Evolutionary conservation across 306 rosid genomes (phyloP).

Genomic region (Rubus parviflorus): DNA sequence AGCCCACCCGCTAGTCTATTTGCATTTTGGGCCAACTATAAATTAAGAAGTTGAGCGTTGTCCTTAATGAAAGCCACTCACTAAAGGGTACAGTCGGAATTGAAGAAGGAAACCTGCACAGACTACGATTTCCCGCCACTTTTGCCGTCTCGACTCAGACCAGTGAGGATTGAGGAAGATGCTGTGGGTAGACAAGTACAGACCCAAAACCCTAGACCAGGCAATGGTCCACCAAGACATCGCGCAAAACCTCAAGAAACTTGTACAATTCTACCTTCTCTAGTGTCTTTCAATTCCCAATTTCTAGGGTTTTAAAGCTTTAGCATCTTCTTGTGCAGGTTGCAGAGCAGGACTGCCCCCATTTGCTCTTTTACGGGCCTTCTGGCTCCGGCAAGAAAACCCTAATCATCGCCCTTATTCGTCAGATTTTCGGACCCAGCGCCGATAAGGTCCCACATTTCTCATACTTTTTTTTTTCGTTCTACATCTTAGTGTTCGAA

Average conservation of each 20-base stretch:
- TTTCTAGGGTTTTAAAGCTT: not conserved
- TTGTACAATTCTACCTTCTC: slow-evolving; percentile 39
- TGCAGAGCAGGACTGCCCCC: slow-evolving; percentile 90
- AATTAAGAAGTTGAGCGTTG: too few species aligned
- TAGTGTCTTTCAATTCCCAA: not conserved
- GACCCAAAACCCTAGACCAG: slow-evolving; percentile 90
- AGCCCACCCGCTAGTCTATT: too few species aligned
- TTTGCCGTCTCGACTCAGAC: not conserved
- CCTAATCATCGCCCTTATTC: slow-evolving; percentile 85
- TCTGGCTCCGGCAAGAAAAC: slow-evolving; percentile 98
- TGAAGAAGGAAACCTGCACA: not conserved
- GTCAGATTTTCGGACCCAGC: slow-evolving; percentile 86
- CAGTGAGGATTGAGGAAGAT: slow-evolving; percentile 32
- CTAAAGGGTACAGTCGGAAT: not conserved
- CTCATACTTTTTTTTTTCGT: too few species aligned
- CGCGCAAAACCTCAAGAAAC: slow-evolving; percentile 87
- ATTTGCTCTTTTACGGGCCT: slow-evolving; percentile 92
- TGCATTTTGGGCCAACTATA: too few species aligned
- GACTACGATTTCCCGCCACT: slow-evolving; percentile 8
- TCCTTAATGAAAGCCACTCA: too few species aligned
- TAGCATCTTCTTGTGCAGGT: slow-evolving; percentile 39
- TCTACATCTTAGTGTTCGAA: not conserved
- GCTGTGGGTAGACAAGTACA: slow-evolving; percentile 97
- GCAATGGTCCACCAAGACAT: slow-evolving; percentile 58
- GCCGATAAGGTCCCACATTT: slow-evolving; percentile 68